A percentile compares a stretch with the other conserved stretches of the same genome.
Conservation (phyloP, 192 early-diverging fungal genomes). For the Backusella macrospora region DNA sequence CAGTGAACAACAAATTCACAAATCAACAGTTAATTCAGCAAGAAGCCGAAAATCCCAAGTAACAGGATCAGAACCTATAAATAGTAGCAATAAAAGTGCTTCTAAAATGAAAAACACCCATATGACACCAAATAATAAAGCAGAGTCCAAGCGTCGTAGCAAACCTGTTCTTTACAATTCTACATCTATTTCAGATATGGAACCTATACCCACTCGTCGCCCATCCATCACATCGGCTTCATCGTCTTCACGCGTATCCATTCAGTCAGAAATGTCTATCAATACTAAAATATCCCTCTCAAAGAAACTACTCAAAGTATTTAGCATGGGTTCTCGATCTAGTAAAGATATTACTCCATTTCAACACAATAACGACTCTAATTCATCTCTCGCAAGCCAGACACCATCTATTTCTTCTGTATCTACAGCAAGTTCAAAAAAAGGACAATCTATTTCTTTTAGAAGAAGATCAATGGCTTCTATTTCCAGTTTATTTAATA, state of each 20-base stretch:
- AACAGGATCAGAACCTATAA: conserved; percentile 2
- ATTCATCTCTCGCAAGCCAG: conserved; percentile 10
- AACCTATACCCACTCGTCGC: not conserved
- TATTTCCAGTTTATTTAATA: conserved; percentile 28
- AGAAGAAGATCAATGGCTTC: conserved; percentile 34
- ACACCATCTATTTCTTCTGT: conserved; percentile 3
- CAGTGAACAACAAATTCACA: not conserved
- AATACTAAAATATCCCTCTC: conserved; percentile 32
- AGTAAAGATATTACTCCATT: conserved; percentile 17
- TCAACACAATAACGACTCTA: conserved; percentile 8
- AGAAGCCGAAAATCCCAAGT: not conserved
- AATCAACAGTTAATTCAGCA: not conserved
- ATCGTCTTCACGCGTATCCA: conserved; percentile 20
- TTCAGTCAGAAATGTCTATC: conserved; percentile 27
- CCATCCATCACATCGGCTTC: conserved; percentile 25
- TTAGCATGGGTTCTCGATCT: conserved; percentile 36
- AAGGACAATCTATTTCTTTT: conserved; percentile 17
- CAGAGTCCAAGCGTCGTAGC: not conserved
- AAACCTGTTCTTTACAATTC: not conserved
- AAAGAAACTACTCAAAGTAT: conserved; percentile 35
- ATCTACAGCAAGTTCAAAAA: not conserved
- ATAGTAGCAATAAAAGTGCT: conserved; percentile 9
- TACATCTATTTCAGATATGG: conserved; percentile 6
- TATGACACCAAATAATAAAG: not conserved
- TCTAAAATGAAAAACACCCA: conserved; percentile 4